Base-by-base conservation (phyloP, 2,329 filamentous ascomycete genomes). In the Eurotiales sp. region DNA sequence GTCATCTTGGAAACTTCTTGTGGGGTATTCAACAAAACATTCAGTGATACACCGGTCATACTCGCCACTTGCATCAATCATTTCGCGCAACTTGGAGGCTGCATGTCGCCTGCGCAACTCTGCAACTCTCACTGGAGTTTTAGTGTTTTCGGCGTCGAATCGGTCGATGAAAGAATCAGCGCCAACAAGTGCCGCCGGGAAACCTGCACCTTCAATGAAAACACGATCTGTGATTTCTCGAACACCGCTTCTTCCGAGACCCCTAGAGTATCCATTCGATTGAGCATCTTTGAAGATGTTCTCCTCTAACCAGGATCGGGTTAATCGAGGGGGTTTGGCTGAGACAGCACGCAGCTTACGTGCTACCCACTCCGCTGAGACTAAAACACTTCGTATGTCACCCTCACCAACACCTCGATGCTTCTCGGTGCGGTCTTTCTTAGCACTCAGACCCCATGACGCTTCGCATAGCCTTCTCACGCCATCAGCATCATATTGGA, bases 1-100 rank as follows among this genome's bases (percentile, higher is more conserved):
- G 68, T 99, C 93, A 66, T 99, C 93, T 72, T 96, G 95, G 70
- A 87, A 99, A 17, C 90, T 85, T 60, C 90, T 88, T 37, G 83
- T 84, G 0, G 92, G 90, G 67, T 96, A 99, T 58, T 87, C 81
- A 19, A 87, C 78, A 64, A 96, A 96, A 60, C 95, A 86, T 56
- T 97, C 80, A 11, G 77, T 77, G 43, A 83, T 70, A 58, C 84
- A 80, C 36, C 81, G 77, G 62, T 86, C 83, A 39, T 77, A 76
- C 29, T 86, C 83, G 15, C 82, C 83, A 58, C 77, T 79, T 8
- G 80, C 80, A 59, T 85, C 79, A 15, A 85, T 71, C 73, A 85
- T 81, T 59, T 85, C 80, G 42, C 80, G 72, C 10, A 86, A 65
- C 40, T 78, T 73, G 21, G 75, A 72, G 62, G 82, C 81, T n/a